Base-by-base conservation (phyloP, 2,329 filamentous ascomycete species). In the Leptodontidium sp. region DNA sequence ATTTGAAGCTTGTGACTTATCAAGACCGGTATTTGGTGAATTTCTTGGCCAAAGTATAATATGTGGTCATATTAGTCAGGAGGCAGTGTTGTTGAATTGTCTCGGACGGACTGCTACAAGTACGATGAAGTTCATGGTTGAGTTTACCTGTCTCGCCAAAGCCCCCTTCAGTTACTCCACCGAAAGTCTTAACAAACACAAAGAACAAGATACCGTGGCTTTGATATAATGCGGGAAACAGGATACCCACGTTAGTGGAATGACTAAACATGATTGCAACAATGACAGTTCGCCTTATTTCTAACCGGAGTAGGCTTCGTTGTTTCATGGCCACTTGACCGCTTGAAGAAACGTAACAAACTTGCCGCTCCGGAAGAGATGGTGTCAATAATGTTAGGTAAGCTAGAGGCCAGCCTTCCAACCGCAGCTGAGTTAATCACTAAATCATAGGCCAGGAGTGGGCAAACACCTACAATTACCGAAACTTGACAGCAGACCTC, bases 291-390 rank as follows among this genome's bases (percentile, higher is more conserved):
- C 24, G 59, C 29, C 59, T 61, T 61, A 15, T 24, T 24, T 40
- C 21, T 32, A 14, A 29, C 59, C 7, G 59, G 29, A 35, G 45
- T 43, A 35, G 40, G 43, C 59, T 17, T 9, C 17, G 59, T n/a
- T 49, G 59, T 62, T 49, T 49, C 40, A 62, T 35, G 59, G 59
- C 59, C 43, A 50, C 43, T 35, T 50, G 59, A 38, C 43, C 26
- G 26, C 59, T 49, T 47, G 26, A 50, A 49, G 47, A 55, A 43
- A 26, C 35, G 40, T 24, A 24, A 24, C 45, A 26, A 24, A 62
- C n/a, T 21, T 35, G 59, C 26, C 17, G 17, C 43, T 32, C 21
- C 14, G 14, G 26, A 32, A 29, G 24, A 62, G 8, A 43, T 43
- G 61, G 7, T 14, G 35, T 59, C 57, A 45, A 32, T 8, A 29